phyloP scores from a whole-genome alignment of 768 basidiomycete species.

The Phylloporus arenicola region DNA sequence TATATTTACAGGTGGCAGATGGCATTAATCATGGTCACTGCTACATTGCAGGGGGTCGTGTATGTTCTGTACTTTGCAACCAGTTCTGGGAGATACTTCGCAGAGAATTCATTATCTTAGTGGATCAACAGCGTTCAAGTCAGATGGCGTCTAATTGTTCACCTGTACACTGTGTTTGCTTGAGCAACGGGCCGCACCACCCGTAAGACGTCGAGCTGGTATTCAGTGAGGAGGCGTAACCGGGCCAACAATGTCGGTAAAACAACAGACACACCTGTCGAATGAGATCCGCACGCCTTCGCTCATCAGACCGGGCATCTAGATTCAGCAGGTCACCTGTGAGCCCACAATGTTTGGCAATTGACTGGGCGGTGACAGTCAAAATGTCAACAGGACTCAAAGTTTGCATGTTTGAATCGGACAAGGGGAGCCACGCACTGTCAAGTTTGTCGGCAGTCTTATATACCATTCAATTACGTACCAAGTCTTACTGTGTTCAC shows the following conservation, averaged over 20 bases:
- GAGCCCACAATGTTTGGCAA: constrained; percentile 13
- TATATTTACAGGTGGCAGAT: no score
- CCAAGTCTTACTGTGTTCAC: no score
- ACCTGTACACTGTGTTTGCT: constrained; percentile 3
- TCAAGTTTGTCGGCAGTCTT: no score
- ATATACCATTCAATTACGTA: no score
- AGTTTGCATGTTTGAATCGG: background rate
- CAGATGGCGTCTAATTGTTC: background rate
- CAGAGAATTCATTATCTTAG: constrained; percentile 28
- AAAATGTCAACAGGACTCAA: background rate
- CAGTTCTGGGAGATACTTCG: constrained; percentile 35
- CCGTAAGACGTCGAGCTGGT: constrained; percentile 29
- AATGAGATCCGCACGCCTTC: constrained; percentile 3
- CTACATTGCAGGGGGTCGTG: constrained; percentile 17
- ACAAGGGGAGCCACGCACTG: no score
- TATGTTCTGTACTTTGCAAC: constrained; percentile 27
- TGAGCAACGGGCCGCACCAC: constrained; percentile 10
- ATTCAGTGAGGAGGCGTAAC: background rate
- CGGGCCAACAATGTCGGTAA: background rate
- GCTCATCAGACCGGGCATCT: constrained; percentile 6
- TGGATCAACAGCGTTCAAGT: constrained; percentile 5
- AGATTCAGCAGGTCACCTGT: constrained; percentile 5
- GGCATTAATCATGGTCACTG: constrained; percentile 31
- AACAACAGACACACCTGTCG: constrained; percentile 4
- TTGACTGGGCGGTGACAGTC: constrained; percentile 9